phyloP scores from a whole-genome alignment of 805 yeast species.

The Huiozyma naganishii region DNA sequence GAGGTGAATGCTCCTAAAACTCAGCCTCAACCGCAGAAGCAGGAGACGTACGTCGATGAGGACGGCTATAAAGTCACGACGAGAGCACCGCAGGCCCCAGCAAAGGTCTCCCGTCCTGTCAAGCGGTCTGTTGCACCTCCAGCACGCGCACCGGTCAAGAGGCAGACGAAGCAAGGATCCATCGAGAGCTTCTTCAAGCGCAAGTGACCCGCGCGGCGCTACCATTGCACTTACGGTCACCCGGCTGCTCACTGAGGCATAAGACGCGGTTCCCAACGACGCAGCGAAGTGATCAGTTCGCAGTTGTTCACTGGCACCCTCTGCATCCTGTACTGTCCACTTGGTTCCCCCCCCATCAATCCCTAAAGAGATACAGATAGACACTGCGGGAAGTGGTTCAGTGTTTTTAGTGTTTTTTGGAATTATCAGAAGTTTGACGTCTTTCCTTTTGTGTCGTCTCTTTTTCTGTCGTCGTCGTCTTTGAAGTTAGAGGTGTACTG shows the following conservation, averaged over 20 bases:
- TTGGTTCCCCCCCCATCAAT: too few species aligned
- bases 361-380: too few species aligned
- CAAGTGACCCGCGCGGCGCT: neutral
- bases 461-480: too few species aligned
- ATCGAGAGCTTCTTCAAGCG: slow-evolving; percentile 25
- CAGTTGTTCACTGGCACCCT: neutral
- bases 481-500: too few species aligned
- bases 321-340: too few species aligned
- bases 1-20: slow-evolving; percentile 8
- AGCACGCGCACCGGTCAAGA: slow-evolving; percentile 3
- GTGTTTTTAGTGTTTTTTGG: too few species aligned
- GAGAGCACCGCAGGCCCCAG: slow-evolving; percentile 9
- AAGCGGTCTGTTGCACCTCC: slow-evolving; percentile 3
- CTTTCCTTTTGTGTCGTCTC: too few species aligned
- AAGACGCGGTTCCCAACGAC: neutral
- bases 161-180: slow-evolving; percentile 23
- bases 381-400: too few species aligned
- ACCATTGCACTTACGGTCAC: too few species aligned
- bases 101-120: slow-evolving; percentile 2
- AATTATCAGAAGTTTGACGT: too few species aligned
- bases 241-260: neutral
- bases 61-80: slow-evolving; percentile 28
- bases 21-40: neutral
- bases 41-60: slow-evolving; percentile 18
- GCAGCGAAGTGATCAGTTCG: neutral